Percentiles rank a stretch among this genome's conserved stretches.
Conservation (phyloP, 2,329 filamentous ascomycete genomes). For the Proliferodiscus dingleyae region DNA sequence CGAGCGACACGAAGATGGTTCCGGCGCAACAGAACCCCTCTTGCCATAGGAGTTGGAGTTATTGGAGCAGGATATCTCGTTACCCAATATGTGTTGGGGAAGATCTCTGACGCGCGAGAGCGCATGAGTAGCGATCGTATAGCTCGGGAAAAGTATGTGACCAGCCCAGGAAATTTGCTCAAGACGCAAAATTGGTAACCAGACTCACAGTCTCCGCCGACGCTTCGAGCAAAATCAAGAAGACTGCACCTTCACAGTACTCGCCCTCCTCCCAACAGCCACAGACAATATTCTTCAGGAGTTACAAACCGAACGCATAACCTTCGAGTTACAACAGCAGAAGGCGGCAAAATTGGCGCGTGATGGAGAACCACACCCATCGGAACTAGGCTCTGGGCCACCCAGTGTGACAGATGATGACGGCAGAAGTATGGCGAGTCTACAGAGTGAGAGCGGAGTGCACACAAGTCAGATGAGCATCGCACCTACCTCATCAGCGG, state of each 20-base stretch:
- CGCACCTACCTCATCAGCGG: slow-evolving; percentile 43
- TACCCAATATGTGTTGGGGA: slow-evolving; percentile 85
- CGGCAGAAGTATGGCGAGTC: slow-evolving; percentile 67
- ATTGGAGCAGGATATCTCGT: slow-evolving; percentile 87
- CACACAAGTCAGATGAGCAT: slow-evolving; percentile 73
- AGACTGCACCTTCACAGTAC: slow-evolving; percentile 95
- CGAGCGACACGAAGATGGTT: slow-evolving; percentile 91
- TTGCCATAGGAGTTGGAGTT: slow-evolving; percentile 83
- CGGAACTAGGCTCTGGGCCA: slow-evolving; percentile 36
- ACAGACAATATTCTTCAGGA: slow-evolving; percentile 83
- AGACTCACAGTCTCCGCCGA: slow-evolving; percentile 66
- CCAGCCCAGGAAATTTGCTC: not conserved
- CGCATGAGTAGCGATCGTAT: slow-evolving; percentile 96
- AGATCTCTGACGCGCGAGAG: slow-evolving; percentile 89
- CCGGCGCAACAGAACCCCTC: slow-evolving; percentile 81
- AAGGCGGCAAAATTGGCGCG: slow-evolving; percentile 68
- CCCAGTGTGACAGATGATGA: slow-evolving; percentile 79
- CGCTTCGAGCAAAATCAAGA: slow-evolving; percentile 99
- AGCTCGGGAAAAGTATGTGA: slow-evolving; percentile 84
- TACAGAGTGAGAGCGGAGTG: slow-evolving; percentile 76
- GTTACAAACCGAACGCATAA: slow-evolving; percentile 87
- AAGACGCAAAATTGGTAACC: slow-evolving; percentile 9
- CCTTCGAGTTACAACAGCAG: slow-evolving; percentile 90
- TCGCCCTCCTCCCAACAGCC: slow-evolving; percentile 89
- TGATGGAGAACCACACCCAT: slow-evolving; percentile 45